These are phyloP conservation scores for Crithidia expoeki DNA, from an alignment of 208 protist species.

Conservation along the genomic window DNA sequence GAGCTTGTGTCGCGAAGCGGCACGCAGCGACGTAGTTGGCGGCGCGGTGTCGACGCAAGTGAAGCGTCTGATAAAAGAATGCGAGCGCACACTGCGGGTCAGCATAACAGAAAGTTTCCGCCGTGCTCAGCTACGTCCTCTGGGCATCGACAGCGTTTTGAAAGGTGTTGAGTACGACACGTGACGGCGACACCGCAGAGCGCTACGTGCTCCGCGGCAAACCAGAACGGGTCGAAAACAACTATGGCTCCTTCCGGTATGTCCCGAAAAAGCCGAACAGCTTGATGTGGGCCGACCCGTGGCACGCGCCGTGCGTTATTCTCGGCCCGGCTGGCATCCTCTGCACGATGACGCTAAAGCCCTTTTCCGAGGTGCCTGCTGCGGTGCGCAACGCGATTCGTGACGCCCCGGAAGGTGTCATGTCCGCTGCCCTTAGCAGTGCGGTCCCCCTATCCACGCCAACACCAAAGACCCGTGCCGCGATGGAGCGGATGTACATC, in stretches of 20 bases:
- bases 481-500: constrained; percentile 4
- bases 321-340: neutral
- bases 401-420: constrained; percentile 1
- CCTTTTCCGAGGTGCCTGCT: neutral
- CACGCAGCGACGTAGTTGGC: constrained; percentile 6
- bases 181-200: neutral
- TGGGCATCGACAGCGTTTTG: constrained; percentile 18
- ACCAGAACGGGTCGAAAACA: neutral
- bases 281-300: neutral
- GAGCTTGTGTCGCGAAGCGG: constrained; percentile 26
- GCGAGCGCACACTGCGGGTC: neutral
- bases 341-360: neutral
- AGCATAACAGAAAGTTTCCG: constrained; percentile 1
- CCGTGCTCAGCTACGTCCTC: neutral
- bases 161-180: neutral
- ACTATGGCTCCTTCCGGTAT: neutral
- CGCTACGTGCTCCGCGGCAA: neutral
- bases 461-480: neutral
- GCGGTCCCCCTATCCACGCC: neutral
- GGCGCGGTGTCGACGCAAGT: constrained; percentile 28
- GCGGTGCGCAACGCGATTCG: constrained; percentile 5
- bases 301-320: neutral
- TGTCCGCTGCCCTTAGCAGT: neutral
- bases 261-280: neutral
- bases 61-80: constrained; percentile 26